Percentiles rank a stretch among this genome's conserved stretches.
phyloP scores from a whole-genome alignment of 805 yeast species.

The Wickerhamiella kazuoi region DNA sequence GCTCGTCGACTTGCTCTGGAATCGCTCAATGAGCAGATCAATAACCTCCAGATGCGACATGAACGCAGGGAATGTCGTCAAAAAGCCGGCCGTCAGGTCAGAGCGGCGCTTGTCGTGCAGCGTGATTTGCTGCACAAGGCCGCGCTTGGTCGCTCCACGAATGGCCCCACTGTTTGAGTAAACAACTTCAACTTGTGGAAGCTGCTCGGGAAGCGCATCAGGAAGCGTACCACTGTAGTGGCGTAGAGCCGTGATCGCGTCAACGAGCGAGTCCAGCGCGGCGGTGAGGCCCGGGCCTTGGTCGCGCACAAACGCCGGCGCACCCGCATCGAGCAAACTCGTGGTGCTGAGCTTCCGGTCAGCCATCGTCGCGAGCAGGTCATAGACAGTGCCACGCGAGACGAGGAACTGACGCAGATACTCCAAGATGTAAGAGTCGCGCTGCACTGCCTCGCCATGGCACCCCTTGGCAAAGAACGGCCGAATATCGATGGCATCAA shows the following conservation, averaged over 20 bases:
- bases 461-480: background rate
- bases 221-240: background rate
- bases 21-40: slow-evolving; percentile 27
- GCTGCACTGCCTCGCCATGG: background rate
- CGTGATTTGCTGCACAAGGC: slow-evolving; percentile 63
- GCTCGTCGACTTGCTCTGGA: slow-evolving; percentile 64
- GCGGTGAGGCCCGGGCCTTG: background rate
- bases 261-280: background rate
- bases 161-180: slow-evolving; percentile 54
- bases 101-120: slow-evolving; percentile 47
- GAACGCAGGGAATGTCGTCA: slow-evolving; percentile 62
- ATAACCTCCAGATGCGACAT: slow-evolving; percentile 24
- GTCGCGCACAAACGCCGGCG: background rate
- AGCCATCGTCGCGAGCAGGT: background rate
- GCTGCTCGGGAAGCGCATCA: background rate
- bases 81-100: slow-evolving; percentile 47
- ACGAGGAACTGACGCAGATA: background rate
- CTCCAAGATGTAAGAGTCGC: background rate
- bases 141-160: slow-evolving; percentile 69
- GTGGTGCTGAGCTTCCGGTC: background rate
- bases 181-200: slow-evolving; percentile 16
- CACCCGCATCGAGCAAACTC: background rate
- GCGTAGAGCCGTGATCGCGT: background rate
- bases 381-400: background rate
- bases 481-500: background rate